Conservation (phyloP, 2,329 filamentous ascomycete genomes). For the Beauveria sp. region DNA sequence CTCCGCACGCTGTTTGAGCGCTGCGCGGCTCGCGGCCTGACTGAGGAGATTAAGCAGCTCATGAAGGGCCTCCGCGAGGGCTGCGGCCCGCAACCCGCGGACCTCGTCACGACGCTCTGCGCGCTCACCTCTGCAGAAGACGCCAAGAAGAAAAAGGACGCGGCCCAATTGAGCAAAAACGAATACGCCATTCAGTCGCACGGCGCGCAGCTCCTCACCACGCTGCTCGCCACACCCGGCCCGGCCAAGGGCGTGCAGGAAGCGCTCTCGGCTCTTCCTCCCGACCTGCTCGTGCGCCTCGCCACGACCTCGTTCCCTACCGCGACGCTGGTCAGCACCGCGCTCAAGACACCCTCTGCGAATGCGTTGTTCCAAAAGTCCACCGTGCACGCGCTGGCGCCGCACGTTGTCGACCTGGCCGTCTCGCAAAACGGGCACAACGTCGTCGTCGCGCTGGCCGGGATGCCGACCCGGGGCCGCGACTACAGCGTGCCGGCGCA, state of each 20-base stretch:
- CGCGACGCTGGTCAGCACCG: conserved; percentile 41
- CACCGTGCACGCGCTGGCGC: conserved; percentile 40
- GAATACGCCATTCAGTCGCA: conserved; percentile 54
- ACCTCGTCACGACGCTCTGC: conserved; percentile 43
- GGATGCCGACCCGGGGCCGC: conserved; percentile 41
- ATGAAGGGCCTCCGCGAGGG: conserved; percentile 41
- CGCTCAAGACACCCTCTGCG: conserved; percentile 38
- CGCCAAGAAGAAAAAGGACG: conserved; percentile 27
- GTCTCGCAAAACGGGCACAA: conserved; percentile 44
- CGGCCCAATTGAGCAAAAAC: conserved; percentile 42
- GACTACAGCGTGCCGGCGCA: conserved; percentile 47
- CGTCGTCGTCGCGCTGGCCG: conserved; percentile 41
- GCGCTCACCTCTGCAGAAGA: conserved; percentile 31
- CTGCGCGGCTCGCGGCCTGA: conserved; percentile 60
- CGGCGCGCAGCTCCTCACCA: conserved; percentile 71
- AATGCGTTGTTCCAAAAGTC: conserved; percentile 49
- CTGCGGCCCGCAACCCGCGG: conserved; percentile 39
- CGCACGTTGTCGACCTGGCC: conserved; percentile 39
- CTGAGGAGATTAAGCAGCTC: conserved; percentile 41
- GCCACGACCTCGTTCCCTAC: conserved; percentile 48
- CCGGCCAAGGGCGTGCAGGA: conserved; percentile 66
- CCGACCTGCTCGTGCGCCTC: conserved; percentile 53
- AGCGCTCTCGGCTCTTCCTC: conserved; percentile 53
- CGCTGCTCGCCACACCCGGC: conserved; percentile 70
- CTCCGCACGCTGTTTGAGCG: conserved; percentile 78